Evolutionary conservation across 2,329 filamentous ascomycete species (phyloP), one percentile per base, ranked within the genome.

Genomic region (Colletotrichum tofieldiae): DNA sequence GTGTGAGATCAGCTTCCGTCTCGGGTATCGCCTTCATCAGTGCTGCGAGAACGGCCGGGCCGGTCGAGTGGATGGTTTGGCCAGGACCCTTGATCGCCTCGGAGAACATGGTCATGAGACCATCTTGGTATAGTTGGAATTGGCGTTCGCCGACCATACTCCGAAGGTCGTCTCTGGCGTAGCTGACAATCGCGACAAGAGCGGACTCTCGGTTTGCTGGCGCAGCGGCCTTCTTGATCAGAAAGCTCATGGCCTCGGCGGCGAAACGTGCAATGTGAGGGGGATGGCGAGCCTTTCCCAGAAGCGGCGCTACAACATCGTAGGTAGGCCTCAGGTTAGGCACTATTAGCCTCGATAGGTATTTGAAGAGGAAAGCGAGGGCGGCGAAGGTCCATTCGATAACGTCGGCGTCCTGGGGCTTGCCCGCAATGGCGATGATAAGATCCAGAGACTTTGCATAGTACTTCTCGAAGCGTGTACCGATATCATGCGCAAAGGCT

Each of bases 371-470:
- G 87, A 97, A 99, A 56, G 96, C 95, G 67, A 99, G 86, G 76
- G 94, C 95, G 16, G 93, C 94, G 83, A 99, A 99, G 62, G 94
- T 96, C 95, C 96, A 98, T 84, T 99, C 96, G 62, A 98, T 94
- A n/a, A 97, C 95, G 74, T 95, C 94, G 35, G 94, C 92, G 78
- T 94, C 93, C 68, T 93, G 88, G 65, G 94, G 91, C 77, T 91
- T 93, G 65, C 92, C 92, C 14, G 95, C 95, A 75, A 98, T 89
- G 20, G 91, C 90, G 49, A 94, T 90, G 66, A 99, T 91, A 65
- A 97, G 85, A 65, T 87, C 89, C 70, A 99, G 90, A 35, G 93
- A 91, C 63, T 89, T 88, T 56, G 91, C 88, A 80, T 98, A 98
- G 81, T 98, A 91, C 78, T 93, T 94, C 82, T 98, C 95, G 78